Percentiles rank a stretch among this genome's conserved stretches.
These are phyloP conservation scores for Coriolopsis trogii DNA, from an alignment of 1,284 basidiomycete genomes.

Conservation along the genomic window DNA sequence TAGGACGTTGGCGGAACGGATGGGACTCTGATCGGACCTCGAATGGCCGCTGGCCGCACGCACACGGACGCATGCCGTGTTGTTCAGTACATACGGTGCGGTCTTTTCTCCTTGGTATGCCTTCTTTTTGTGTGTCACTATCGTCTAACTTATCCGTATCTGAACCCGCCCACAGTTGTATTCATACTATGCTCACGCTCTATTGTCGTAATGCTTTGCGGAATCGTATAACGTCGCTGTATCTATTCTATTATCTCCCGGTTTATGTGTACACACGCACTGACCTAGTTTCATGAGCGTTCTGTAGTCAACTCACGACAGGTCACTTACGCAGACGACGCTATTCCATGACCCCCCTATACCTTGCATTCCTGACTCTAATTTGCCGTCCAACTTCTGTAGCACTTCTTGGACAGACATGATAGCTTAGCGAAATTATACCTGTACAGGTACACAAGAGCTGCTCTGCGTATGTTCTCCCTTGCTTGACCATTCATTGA, in stretches of 20 bases:
- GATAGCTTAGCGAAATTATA: conserved; percentile 1
- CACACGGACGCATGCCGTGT: conserved; percentile 24
- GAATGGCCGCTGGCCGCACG: conserved; percentile 19
- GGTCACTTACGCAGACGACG: neutral
- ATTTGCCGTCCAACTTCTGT: neutral
- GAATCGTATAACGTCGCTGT: conserved; percentile 31
- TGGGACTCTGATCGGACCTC: conserved; percentile 58
- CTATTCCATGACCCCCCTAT: neutral
- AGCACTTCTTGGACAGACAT: conserved; percentile 1
- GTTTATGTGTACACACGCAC: conserved; percentile 13
- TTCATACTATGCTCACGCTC: conserved; percentile 33
- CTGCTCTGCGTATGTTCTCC: neutral
- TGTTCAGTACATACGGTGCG: conserved; percentile 51
- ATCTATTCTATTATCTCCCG: conserved; percentile 20
- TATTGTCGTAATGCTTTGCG: conserved; percentile 35
- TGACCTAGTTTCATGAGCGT: conserved; percentile 12
- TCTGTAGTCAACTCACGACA: conserved; percentile 1
- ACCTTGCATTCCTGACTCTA: neutral
- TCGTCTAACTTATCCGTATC: conserved; percentile 34
- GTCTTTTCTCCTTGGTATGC: conserved; percentile 25
- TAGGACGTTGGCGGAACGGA: conserved; percentile 79
- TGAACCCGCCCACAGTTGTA: conserved; percentile 35
- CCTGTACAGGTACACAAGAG: neutral
- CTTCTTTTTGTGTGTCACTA: conserved; percentile 26
- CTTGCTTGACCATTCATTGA: neutral